Percentiles rank a stretch among this genome's conserved stretches.
These are phyloP conservation scores for Phytophthora litchii DNA, from an alignment of 352 stramenopile species.

Conservation along the genomic window DNA sequence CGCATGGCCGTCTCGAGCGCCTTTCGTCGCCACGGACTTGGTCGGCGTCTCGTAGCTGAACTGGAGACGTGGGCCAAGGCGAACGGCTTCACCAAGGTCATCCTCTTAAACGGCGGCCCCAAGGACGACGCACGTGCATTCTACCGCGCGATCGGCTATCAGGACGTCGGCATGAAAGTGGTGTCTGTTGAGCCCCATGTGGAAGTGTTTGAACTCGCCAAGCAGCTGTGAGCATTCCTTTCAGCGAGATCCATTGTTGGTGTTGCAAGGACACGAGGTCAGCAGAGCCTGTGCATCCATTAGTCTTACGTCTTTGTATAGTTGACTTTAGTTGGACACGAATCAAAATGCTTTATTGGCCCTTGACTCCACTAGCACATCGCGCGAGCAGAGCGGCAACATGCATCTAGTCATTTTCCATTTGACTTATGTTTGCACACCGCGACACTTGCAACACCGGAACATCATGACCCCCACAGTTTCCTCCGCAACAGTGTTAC, in stretches of 20 bases:
- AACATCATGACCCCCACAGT: slow-evolving; percentile 14
- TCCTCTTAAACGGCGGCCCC: slow-evolving; percentile 42
- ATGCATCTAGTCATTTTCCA: slow-evolving; percentile 10
- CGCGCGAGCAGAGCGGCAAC: not conserved
- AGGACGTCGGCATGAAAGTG: slow-evolving; percentile 24
- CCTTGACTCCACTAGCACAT: slow-evolving; percentile 5
- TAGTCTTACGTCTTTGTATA: not conserved
- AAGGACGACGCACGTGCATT: slow-evolving; percentile 42
- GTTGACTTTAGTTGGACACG: not conserved
- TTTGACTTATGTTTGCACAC: slow-evolving; percentile 11
- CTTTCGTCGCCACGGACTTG: slow-evolving; percentile 48
- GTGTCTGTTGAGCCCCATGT: slow-evolving; percentile 42
- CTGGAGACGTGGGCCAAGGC: slow-evolving; percentile 47
- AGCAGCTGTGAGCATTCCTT: slow-evolving; percentile 32
- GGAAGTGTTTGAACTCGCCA: slow-evolving; percentile 39
- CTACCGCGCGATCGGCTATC: slow-evolving; percentile 44
- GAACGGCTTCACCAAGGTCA: slow-evolving; percentile 37
- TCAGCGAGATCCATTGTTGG: slow-evolving; percentile 2
- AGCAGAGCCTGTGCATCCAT: not conserved
- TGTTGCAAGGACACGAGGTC: slow-evolving; percentile 13
- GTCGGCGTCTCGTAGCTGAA: slow-evolving; percentile 40
- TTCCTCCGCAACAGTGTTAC: slow-evolving; percentile 13
- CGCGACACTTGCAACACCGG: not conserved
- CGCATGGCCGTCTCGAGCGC: slow-evolving; percentile 47
- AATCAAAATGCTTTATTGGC: slow-evolving; percentile 13